Evolutionary conservation across 2,329 filamentous ascomycete genomes (phyloP), one percentile per base, ranked within the genome.

Genomic region (Cladosporium cucumerinum): DNA sequence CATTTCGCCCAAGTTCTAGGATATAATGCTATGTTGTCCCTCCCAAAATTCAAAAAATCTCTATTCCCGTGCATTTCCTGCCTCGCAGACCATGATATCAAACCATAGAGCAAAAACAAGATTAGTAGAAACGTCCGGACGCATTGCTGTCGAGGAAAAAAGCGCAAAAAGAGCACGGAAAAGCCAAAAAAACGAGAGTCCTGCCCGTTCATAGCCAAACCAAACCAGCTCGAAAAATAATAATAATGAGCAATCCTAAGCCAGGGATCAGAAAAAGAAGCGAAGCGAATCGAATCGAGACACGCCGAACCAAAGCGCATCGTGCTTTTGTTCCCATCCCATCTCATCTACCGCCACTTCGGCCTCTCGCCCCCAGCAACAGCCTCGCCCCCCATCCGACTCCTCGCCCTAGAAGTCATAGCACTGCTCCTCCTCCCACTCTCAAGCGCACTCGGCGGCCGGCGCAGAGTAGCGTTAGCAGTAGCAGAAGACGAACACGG

Each of bases 331-430:
- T n/a, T n/a, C n/a, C n/a, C n/a, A n/a, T n/a, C n/a, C n/a, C n/a
- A n/a, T n/a, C n/a, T n/a, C 52, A 32, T 18, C 32, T 36, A 64
- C 46, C 70, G 66, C 71, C 71, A 73, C 60, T 67, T 66, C 49
- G 71, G 69, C 64, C 65, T 69, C 52, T 59, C 63, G 1, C 55
- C 68, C 59, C 25, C 57, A 49, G 39, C 69, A 63, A 26, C 34
- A 26, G 32, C 23, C 21, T 61, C 66, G 18, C 67, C 28, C 14
- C 55, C 66, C 21, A 69, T 25, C 18, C 69, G 62, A 63, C 69
- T 71, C 43, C 43, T 66, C 57, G 66, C 61, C 39, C 71, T 51
- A 12, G 59, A 57, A 30, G 48, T 21, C 51, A 54, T 54, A n/a
- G 30, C 63, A 52, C 67, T 72, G 34, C 67, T 71, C 54, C 68